Evolutionary conservation across 306 rosid genomes (phyloP).

Genomic region (Sphenostylis stenocarpa): DNA sequence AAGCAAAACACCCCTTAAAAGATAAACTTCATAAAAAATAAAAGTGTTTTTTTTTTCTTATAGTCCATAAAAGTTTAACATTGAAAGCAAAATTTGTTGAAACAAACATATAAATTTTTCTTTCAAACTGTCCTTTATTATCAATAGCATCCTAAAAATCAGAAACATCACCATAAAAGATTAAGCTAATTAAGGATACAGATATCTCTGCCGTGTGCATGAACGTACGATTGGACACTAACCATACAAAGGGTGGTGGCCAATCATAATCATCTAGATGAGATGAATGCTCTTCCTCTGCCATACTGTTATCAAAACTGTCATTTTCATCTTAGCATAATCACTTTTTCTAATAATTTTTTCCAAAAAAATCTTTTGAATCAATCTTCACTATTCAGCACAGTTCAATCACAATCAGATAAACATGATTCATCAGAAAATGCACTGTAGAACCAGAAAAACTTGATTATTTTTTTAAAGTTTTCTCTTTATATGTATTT

Average conservation of each 20-base stretch:
- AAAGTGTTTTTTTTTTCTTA: background rate
- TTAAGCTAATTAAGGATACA: constrained; percentile 14
- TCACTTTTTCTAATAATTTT: background rate
- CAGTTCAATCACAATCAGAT: constrained; percentile 43
- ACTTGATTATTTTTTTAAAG: background rate
- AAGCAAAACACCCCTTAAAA: background rate
- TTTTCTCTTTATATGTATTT: no score
- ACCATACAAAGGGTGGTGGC: constrained; percentile 36
- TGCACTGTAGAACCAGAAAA: background rate
- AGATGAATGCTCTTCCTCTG: constrained; percentile 14
- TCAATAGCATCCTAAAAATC: background rate
- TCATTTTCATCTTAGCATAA: constrained; percentile 36
- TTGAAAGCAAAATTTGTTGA: background rate
- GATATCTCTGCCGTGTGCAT: constrained; percentile 6
- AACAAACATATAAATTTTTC: background rate
- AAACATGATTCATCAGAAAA: constrained; percentile 20
- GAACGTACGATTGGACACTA: constrained; percentile 35
- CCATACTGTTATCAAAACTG: constrained; percentile 25
- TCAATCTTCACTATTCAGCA: constrained; percentile 27
- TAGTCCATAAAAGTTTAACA: background rate
- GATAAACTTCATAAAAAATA: no score
- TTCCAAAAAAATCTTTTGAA: background rate
- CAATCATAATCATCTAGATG: constrained; percentile 34
- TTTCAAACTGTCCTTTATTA: background rate
- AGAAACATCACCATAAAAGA: background rate